phyloP scores from a whole-genome alignment of 129 eudicot species.

The Flaveria bidentis region DNA sequence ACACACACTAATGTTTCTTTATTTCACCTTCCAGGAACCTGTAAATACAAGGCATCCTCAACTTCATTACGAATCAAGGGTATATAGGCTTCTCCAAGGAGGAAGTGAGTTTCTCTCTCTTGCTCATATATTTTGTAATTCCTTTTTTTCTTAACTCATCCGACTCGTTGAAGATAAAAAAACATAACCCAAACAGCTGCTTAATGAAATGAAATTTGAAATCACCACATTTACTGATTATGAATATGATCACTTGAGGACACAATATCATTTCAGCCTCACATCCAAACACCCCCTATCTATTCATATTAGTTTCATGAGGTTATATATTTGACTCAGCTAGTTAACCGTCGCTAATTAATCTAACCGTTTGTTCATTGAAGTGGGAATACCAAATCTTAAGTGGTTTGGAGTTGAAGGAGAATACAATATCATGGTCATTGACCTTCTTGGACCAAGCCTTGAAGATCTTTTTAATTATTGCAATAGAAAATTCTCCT shows the following conservation, averaged over 20 bases:
- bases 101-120: constrained; percentile 63
- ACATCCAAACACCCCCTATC: not conserved
- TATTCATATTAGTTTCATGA: not conserved
- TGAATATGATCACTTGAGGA: not conserved
- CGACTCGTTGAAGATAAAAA: not conserved
- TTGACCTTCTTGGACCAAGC: constrained; percentile 99
- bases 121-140: not conserved
- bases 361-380: constrained; percentile 33
- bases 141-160: not conserved
- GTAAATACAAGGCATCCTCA: constrained; percentile 82
- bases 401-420: constrained; percentile 98
- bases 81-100: constrained; percentile 81
- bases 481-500: constrained; percentile 76
- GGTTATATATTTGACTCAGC: not conserved
- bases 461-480: constrained; percentile 94
- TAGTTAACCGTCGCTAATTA: constrained; percentile 13
- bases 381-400: constrained; percentile 91
- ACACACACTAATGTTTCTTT: not conserved
- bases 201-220: not conserved
- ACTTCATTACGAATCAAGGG: constrained; percentile 77
- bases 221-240: not conserved
- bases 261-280: not conserved
- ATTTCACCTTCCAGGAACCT: constrained; percentile 51
- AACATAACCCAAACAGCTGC: not conserved
- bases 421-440: constrained; percentile 91